These are phyloP conservation scores for Aspergillus mulundensis DNA, from an alignment of 495 filamentous ascomycete species.

Conservation along the genomic window DNA sequence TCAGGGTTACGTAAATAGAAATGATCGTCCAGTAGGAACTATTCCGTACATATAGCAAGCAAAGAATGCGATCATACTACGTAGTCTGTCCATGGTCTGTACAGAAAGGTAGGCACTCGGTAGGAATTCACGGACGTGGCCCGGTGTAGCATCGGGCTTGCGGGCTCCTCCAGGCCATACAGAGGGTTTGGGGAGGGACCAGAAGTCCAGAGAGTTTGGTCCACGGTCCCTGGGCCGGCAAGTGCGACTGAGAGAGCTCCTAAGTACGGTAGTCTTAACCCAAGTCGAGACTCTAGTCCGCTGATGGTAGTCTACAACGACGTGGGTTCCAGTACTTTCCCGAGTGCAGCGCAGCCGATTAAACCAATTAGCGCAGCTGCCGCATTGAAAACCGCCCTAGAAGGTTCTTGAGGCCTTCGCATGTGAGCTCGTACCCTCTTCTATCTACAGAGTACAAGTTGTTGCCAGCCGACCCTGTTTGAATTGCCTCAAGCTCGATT, in stretches of 20 bases:
- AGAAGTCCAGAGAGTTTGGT: background rate
- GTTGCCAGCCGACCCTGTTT: background rate
- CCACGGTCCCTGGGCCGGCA: background rate
- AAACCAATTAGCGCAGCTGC: constrained; percentile 14
- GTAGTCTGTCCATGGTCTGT: no score
- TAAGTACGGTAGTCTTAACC: no score
- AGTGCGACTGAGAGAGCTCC: background rate
- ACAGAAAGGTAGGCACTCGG: no score
- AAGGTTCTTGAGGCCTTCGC: constrained; percentile 10
- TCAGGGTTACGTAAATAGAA: background rate
- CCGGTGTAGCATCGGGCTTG: background rate
- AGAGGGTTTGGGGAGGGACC: background rate
- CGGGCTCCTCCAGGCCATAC: background rate
- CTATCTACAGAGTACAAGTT: background rate
- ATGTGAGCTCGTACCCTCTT: background rate
- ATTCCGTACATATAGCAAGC: no score
- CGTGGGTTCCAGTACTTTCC: no score
- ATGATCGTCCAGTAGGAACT: no score
- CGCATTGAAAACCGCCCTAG: constrained; percentile 14
- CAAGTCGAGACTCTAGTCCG: no score
- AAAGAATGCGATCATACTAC: no score
- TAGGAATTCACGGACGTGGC: no score
- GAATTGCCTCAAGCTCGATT: background rate
- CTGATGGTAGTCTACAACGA: no score
- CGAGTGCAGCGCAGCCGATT: constrained; percentile 3